Percentiles rank a stretch among this genome's conserved stretches.
Conservation (phyloP, 495 filamentous ascomycete species). For the Letharia lupina region DNA sequence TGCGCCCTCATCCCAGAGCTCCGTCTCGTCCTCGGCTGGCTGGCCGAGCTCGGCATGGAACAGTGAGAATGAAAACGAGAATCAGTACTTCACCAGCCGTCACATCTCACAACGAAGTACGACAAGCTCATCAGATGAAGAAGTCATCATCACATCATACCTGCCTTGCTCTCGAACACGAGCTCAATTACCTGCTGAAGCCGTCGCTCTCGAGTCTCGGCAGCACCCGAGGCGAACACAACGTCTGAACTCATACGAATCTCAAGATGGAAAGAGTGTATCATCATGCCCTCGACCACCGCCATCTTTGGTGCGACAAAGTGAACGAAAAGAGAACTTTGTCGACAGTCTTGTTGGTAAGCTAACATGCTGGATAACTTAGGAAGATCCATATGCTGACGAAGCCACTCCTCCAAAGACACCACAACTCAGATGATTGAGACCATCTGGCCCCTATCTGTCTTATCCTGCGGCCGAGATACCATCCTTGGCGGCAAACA, state of each 20-base stretch:
- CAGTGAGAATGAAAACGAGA: slow-evolving; percentile 38
- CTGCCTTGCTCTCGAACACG: not conserved
- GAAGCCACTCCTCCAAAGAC: slow-evolving; percentile 50
- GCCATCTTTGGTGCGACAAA: slow-evolving; percentile 77
- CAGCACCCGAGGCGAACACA: slow-evolving; percentile 77
- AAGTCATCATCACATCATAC: slow-evolving; percentile 7
- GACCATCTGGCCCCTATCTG: slow-evolving; percentile 80
- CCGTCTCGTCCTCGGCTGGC: slow-evolving; percentile 42
- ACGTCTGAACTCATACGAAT: slow-evolving; percentile 32
- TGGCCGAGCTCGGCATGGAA: slow-evolving; percentile 38
- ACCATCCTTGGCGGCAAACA: slow-evolving; percentile 40
- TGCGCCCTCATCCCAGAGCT: slow-evolving; percentile 51
- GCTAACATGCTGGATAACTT: slow-evolving; percentile 32
- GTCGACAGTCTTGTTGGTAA: slow-evolving; percentile 99
- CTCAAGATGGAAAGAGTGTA: slow-evolving; percentile 36
- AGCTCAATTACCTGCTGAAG: slow-evolving; percentile 29
- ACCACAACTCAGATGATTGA: slow-evolving; percentile 96
- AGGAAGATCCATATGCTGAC: slow-evolving; percentile 24
- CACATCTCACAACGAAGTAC: slow-evolving; percentile 8
- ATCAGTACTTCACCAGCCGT: slow-evolving; percentile 6
- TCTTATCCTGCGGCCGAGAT: slow-evolving; percentile 41
- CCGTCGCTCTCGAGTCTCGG: slow-evolving; percentile 58
- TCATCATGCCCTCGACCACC: slow-evolving; percentile 55
- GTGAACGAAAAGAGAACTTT: slow-evolving; percentile 88
- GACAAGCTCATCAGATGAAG: slow-evolving; percentile 10